phyloP scores from a whole-genome alignment of 1,284 basidiomycete species.

The Ustilago lituana region DNA sequence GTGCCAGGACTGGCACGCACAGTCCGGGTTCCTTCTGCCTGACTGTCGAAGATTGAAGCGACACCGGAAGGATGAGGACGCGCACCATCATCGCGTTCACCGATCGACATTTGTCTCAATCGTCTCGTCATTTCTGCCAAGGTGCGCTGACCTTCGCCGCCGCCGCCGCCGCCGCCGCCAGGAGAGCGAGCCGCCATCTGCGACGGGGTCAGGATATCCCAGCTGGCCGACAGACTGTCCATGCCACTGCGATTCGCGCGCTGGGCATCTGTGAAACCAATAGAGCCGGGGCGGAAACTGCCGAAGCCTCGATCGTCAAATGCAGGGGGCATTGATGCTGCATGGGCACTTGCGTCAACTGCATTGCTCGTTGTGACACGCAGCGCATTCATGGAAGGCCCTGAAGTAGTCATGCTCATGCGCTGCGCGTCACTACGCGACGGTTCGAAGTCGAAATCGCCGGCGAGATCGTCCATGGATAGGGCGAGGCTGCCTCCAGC shows the following conservation, averaged over 20 bases:
- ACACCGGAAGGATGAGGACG: slow-evolving; percentile 1
- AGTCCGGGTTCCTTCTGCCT: slow-evolving; percentile 36
- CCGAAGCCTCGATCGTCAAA: slow-evolving; percentile 26
- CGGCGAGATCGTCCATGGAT: slow-evolving; percentile 53
- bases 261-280: slow-evolving; percentile 8
- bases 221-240: slow-evolving; percentile 46
- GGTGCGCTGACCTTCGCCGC: slow-evolving; percentile 25
- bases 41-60: slow-evolving; percentile 24
- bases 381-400: not conserved
- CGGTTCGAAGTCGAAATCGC: slow-evolving; percentile 35
- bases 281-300: slow-evolving; percentile 20
- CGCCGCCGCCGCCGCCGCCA: too few relatives aligned
- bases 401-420: not conserved
- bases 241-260: slow-evolving; percentile 14
- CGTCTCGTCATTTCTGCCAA: slow-evolving; percentile 41
- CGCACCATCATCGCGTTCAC: slow-evolving; percentile 9
- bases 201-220: slow-evolving; percentile 41
- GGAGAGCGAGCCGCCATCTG: slow-evolving; percentile 25
- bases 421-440: slow-evolving; percentile 1
- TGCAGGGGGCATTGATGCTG: slow-evolving; percentile 52
- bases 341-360: slow-evolving; percentile 26
- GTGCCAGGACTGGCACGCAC: slow-evolving; percentile 46
- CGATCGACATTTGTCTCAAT: slow-evolving; percentile 43
- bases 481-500: slow-evolving; percentile 51
- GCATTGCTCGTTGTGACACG: slow-evolving; percentile 31